Percentiles rank a stretch among this genome's conserved stretches.
Evolutionary conservation across 768 basidiomycete genomes (phyloP).

Genomic region (Russula compacta): DNA sequence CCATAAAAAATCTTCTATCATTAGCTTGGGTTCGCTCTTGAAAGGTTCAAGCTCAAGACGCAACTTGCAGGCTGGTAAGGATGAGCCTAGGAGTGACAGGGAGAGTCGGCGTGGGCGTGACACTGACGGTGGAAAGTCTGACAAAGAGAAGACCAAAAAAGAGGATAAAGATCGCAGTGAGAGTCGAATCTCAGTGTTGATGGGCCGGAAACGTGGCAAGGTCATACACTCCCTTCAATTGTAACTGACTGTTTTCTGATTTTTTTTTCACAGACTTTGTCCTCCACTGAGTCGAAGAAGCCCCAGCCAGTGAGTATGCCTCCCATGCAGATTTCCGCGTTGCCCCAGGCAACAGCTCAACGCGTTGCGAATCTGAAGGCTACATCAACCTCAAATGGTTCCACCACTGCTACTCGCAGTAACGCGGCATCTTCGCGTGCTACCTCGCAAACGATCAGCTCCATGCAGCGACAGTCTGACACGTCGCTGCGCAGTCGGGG

Average conservation of each 20-base stretch:
- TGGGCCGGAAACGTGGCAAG: conserved; percentile 88
- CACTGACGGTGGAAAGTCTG: conserved; percentile 42
- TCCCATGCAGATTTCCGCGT: conserved; percentile 83
- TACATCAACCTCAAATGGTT: conserved; percentile 36
- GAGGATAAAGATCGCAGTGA: conserved; percentile 80
- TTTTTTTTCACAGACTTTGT: conserved; percentile 54
- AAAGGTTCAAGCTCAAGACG: conserved; percentile 77
- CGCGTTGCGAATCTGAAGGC: conserved; percentile 78
- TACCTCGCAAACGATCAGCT: conserved; percentile 78
- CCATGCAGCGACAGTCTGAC: conserved; percentile 83
- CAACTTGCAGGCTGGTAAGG: conserved; percentile 59
- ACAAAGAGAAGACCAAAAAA: conserved; percentile 55
- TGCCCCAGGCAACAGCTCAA: conserved; percentile 73
- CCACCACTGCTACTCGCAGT: conserved; percentile 37
- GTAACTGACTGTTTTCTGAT: conserved; percentile 3
- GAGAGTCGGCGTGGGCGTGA: conserved; percentile 42
- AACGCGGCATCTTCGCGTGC: conserved; percentile 47
- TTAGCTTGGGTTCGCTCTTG: conserved; percentile 75
- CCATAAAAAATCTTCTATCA: conserved; percentile 74
- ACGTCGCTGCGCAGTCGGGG: conserved; percentile 65
- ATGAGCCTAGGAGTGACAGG: conserved; percentile 38
- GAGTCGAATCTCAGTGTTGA: conserved; percentile 79
- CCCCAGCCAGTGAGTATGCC: conserved; percentile 64
- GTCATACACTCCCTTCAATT: conserved; percentile 34
- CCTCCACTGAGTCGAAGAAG: conserved; percentile 74